A percentile compares a stretch with the other conserved stretches of the same genome.
Conservation (phyloP, 345 rosid genomes). For the Ricinus communis region DNA sequence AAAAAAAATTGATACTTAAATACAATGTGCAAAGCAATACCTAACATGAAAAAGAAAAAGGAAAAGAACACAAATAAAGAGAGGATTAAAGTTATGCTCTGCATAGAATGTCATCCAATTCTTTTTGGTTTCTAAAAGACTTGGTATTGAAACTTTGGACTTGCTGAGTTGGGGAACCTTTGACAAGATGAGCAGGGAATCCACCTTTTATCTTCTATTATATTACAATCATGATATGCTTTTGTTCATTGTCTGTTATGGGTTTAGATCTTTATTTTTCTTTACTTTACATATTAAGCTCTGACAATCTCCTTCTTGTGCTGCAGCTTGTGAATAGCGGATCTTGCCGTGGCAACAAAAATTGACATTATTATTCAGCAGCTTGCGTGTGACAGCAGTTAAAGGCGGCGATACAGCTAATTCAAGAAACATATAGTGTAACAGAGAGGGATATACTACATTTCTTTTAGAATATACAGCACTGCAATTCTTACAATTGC, state of each 20-base stretch:
- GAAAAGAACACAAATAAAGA: background rate
- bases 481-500: background rate
- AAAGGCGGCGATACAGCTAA: background rate
- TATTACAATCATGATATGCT: background rate
- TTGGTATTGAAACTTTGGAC: background rate
- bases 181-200: constrained; percentile 2
- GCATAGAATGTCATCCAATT: background rate
- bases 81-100: constrained; percentile 3
- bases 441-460: background rate
- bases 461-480: constrained; percentile 3
- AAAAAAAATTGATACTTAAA: background rate
- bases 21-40: background rate
- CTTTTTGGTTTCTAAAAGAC: background rate
- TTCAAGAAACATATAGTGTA: background rate
- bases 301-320: background rate
- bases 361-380: background rate
- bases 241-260: background rate
- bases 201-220: too few species aligned
- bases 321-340: background rate
- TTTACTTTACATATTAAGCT: background rate
- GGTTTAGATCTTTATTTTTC: too few species aligned
- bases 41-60: background rate
- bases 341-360: background rate
- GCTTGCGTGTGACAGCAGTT: background rate
- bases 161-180: background rate